Percentiles rank a stretch among this genome's conserved stretches.
These are phyloP conservation scores for Gossypium turneri DNA, from an alignment of 345 rosid species.

Conservation along the genomic window DNA sequence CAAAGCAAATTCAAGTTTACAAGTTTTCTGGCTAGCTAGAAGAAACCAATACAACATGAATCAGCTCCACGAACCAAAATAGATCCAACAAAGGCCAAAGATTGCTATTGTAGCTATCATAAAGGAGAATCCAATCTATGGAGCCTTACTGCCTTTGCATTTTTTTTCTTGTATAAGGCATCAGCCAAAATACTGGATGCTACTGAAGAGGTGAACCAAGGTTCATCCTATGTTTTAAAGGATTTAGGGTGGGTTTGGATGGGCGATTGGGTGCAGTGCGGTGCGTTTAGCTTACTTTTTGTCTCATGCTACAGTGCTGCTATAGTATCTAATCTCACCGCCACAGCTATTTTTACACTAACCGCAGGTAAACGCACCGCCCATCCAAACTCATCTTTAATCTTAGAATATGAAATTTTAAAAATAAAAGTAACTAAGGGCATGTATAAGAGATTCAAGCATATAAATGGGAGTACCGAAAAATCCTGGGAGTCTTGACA, in stretches of 20 bases:
- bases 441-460: neutral
- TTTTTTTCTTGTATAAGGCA: neutral
- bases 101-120: slow-evolving; percentile 4
- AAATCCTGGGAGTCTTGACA: slow-evolving; percentile 85
- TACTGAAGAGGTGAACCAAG: neutral
- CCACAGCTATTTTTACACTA: too few relatives aligned
- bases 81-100: neutral
- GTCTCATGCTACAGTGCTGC: too few relatives aligned
- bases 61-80: slow-evolving; percentile 2
- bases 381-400: too few relatives aligned
- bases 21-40: neutral
- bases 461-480: slow-evolving; percentile 44
- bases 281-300: too few relatives aligned
- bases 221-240: neutral
- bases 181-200: neutral
- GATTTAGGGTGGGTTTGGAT: too few relatives aligned
- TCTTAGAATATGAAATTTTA: neutral
- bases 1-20: neutral
- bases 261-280: too few relatives aligned
- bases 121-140: neutral
- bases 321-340: too few relatives aligned
- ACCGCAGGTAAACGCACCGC: too few relatives aligned
- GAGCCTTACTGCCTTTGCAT: neutral
- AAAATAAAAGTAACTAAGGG: neutral
- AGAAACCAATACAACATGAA: slow-evolving; percentile 8